phyloP scores from a whole-genome alignment of 2,329 filamentous ascomycete genomes.

The Alternaria longipes region DNA sequence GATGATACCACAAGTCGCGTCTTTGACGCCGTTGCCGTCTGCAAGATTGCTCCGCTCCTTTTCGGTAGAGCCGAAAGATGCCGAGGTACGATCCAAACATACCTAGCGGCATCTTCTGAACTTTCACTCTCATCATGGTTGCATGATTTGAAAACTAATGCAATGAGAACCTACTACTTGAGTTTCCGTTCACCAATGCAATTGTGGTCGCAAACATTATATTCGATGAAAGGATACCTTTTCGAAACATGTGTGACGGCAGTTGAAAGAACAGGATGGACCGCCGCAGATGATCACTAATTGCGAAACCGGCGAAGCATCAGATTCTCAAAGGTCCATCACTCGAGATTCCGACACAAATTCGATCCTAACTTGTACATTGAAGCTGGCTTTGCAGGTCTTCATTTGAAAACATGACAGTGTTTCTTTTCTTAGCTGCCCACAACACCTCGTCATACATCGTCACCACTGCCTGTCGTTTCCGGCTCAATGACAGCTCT shows the following conservation, averaged over 20 bases:
- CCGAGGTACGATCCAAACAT: slow-evolving; percentile 28
- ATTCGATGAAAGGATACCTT: neutral
- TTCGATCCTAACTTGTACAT: neutral
- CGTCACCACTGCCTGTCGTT: neutral
- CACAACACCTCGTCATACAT: neutral
- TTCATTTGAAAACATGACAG: too few species aligned
- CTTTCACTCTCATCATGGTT: slow-evolving; percentile 18
- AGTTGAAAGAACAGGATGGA: neutral
- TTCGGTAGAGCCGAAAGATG: slow-evolving; percentile 31
- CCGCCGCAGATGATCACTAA: neutral
- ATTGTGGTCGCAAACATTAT: neutral
- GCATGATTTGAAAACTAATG: neutral
- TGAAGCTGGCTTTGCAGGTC: neutral
- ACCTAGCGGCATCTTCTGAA: slow-evolving; percentile 21
- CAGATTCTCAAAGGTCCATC: neutral
- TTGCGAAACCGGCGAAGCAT: neutral
- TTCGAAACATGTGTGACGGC: neutral
- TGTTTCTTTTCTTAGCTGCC: neutral
- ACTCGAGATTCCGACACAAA: neutral
- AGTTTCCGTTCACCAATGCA: too few species aligned
- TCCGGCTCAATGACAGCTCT: slow-evolving; percentile 24
- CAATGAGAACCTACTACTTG: slow-evolving; percentile 9
- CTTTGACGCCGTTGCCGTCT: neutral
- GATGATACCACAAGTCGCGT: neutral
- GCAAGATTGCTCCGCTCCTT: slow-evolving; percentile 18